Percentiles rank a stretch among this genome's conserved stretches.
Evolutionary conservation across 2,329 filamentous ascomycete genomes (phyloP).

Genomic region (Fusarium palustre): DNA sequence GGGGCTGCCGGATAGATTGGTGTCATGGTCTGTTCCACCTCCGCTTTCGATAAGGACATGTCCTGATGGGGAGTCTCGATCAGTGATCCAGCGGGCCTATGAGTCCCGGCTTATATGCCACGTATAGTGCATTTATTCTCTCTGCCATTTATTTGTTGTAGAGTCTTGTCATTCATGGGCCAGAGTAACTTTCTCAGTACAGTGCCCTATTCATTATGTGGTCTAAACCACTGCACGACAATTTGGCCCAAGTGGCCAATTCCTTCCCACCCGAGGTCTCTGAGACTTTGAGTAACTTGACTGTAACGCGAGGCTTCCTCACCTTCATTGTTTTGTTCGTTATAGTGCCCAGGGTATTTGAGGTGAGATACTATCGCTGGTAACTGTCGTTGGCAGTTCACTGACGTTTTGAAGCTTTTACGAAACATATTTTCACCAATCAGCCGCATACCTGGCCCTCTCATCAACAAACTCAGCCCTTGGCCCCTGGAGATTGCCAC

Average conservation of each 20-base stretch:
- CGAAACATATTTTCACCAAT: background rate
- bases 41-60: background rate
- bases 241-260: background rate
- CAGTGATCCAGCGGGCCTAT: background rate
- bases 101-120: background rate
- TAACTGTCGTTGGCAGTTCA: background rate
- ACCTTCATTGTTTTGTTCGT: background rate
- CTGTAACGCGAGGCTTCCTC: background rate
- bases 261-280: background rate
- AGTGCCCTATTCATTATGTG: background rate
- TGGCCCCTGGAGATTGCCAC: slow-evolving; percentile 9
- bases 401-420: background rate
- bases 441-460: background rate
- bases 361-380: background rate
- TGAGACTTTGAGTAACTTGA: background rate
- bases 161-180: background rate
- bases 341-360: background rate
- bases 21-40: background rate
- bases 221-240: background rate
- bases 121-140: background rate
- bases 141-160: background rate
- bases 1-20: background rate
- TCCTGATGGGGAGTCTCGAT: background rate
- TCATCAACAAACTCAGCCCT: slow-evolving; percentile 1
- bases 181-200: background rate